Conservation (phyloP, 805 yeast genomes). For the Spathaspora girioi region DNA sequence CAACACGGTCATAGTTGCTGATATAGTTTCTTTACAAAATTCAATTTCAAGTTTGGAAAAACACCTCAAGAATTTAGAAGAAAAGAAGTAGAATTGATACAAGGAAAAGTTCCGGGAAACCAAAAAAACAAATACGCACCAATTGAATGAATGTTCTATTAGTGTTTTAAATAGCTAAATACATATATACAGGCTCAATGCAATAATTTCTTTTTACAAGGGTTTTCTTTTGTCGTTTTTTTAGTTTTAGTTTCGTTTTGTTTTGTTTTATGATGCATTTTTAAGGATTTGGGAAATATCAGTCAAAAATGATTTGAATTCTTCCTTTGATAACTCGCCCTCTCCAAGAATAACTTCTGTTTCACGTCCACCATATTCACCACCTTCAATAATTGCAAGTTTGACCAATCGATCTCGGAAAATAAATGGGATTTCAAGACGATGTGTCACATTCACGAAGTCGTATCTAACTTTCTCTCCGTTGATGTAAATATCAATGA, state of each 20-base stretch:
- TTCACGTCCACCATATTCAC: conserved; percentile 52
- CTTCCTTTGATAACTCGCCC: conserved; percentile 3
- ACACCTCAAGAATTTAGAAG: conserved; percentile 62
- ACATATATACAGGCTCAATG: conserved; percentile 3
- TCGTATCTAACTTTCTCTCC: conserved; percentile 41
- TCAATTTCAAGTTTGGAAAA: conserved; percentile 65
- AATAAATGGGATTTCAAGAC: conserved; percentile 44
- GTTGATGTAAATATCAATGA: conserved; percentile 24
- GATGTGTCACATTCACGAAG: conserved; percentile 39
- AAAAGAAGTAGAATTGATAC: conserved; percentile 3
- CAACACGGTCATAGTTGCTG: conserved; percentile 69
- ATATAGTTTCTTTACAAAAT: conserved; percentile 65
- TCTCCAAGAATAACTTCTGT: conserved; percentile 36
- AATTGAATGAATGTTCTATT: background rate
- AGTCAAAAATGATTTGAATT: conserved; percentile 23
- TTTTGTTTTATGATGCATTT: background rate
- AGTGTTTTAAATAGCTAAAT: background rate
- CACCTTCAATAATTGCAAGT: conserved; percentile 51
- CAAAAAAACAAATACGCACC: background rate
- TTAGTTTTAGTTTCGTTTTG: background rate
- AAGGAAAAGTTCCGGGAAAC: too few species aligned
- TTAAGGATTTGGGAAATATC: conserved; percentile 10
- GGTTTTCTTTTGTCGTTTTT: too few species aligned
- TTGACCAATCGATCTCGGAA: conserved; percentile 29
- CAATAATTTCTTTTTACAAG: background rate